Conservation (phyloP, 352 stramenopile species). For the Pythium pyrilobum region DNA sequence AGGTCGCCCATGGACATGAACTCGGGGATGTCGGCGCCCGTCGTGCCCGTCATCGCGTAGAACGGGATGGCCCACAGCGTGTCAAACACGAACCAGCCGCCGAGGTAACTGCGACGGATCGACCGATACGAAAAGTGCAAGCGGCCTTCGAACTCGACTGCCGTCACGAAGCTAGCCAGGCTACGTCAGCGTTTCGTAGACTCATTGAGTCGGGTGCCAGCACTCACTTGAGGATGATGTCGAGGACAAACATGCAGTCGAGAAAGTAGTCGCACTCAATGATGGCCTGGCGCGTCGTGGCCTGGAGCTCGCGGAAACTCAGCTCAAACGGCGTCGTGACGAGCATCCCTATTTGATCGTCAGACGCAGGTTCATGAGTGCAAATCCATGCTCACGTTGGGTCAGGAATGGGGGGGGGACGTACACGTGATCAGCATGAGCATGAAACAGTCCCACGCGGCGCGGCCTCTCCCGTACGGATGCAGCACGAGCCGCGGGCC, state of each 20-base stretch:
- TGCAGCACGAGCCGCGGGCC: constrained; percentile 46
- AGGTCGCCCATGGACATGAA: constrained; percentile 24
- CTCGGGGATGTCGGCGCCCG: constrained; percentile 5
- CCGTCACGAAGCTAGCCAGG: constrained; percentile 83
- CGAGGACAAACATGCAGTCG: constrained; percentile 55
- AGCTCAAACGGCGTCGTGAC: constrained; percentile 67
- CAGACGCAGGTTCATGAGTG: background rate
- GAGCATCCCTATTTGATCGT: constrained; percentile 55
- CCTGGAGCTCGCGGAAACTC: constrained; percentile 41
- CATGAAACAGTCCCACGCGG: constrained; percentile 52
- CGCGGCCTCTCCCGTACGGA: constrained; percentile 47
- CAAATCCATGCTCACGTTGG: too few relatives aligned
- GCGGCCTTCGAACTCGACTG: constrained; percentile 62
- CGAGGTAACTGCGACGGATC: constrained; percentile 48
- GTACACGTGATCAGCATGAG: constrained; percentile 63
- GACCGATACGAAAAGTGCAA: constrained; percentile 56
- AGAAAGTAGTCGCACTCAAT: constrained; percentile 55
- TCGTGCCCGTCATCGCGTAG: constrained; percentile 31
- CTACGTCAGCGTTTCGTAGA: too few relatives aligned
- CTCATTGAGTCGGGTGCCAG: too few relatives aligned
- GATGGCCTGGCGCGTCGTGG: constrained; percentile 27
- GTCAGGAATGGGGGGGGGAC: too few relatives aligned
- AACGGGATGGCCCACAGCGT: constrained; percentile 66
- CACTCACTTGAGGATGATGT: constrained; percentile 70
- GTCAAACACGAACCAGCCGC: constrained; percentile 54